Evolutionary conservation across 2,329 filamentous ascomycete species (phyloP).

Genomic region (Penicillium italicum): DNA sequence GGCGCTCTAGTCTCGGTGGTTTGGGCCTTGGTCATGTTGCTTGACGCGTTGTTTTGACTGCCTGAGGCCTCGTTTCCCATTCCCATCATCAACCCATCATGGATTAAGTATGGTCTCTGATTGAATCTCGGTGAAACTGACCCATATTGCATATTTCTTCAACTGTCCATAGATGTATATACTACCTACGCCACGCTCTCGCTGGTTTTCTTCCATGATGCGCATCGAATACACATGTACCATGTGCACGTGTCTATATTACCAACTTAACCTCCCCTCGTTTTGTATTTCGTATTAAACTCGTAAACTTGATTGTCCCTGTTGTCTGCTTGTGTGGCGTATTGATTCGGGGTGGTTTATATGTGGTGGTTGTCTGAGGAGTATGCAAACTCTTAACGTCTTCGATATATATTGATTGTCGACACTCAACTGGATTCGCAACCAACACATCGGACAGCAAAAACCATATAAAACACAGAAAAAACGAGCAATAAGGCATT

Average conservation of each 20-base stretch:
- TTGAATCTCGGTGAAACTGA: not conserved
- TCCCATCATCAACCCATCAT: not conserved
- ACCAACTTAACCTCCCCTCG: too few species aligned
- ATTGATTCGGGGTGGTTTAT: fast-evolving
- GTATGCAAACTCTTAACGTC: too few species aligned
- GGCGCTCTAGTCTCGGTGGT: too few species aligned
- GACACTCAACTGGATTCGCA: not conserved
- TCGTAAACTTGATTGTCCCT: not conserved
- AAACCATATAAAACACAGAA: too few species aligned
- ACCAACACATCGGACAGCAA: fast-evolving
- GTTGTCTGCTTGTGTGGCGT: not conserved
- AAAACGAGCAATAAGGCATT: too few species aligned
- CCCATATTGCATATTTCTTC: not conserved
- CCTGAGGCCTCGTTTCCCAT: not conserved
- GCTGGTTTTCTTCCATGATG: too few species aligned
- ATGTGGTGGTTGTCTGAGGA: too few species aligned
- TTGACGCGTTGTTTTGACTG: not conserved
- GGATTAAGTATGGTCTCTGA: not conserved
- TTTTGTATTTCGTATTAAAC: not conserved
- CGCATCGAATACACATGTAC: too few species aligned
- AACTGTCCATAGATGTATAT: not conserved
- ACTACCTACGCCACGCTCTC: too few species aligned
- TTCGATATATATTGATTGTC: not conserved
- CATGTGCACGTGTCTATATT: too few species aligned
- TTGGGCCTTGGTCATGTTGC: too few species aligned